Evolutionary conservation across 495 filamentous ascomycete genomes (phyloP).

Genomic region (Aspergillus ostianus): DNA sequence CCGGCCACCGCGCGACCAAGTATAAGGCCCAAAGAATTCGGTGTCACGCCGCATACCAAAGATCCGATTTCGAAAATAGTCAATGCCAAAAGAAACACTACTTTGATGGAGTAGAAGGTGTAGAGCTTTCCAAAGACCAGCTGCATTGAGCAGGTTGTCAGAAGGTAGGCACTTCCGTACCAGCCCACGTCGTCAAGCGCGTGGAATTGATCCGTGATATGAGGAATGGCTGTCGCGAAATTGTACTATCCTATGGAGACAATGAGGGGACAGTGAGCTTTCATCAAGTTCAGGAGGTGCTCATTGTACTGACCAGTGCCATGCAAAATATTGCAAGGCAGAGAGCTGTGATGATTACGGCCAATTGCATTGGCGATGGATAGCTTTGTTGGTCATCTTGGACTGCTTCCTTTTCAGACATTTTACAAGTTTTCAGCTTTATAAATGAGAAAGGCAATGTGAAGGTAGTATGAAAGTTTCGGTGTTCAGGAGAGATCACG

Average conservation of each 20-base stretch:
- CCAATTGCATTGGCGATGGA: background rate
- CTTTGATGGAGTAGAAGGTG: slow-evolving; percentile 74
- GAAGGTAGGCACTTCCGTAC: slow-evolving; percentile 70
- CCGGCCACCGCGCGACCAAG: slow-evolving; percentile 83
- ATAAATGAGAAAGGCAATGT: too few relatives aligned
- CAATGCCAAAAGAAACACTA: slow-evolving; percentile 68
- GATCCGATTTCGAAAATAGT: slow-evolving; percentile 80
- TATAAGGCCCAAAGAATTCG: slow-evolving; percentile 72
- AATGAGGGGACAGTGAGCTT: background rate
- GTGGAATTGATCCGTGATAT: slow-evolving; percentile 77
- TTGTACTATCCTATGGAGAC: slow-evolving; percentile 59
- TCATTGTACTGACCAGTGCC: background rate
- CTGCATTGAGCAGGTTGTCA: slow-evolving; percentile 71
- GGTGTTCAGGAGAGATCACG: too few relatives aligned
- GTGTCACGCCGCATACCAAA: slow-evolving; percentile 73
- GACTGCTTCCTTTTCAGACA: too few relatives aligned
- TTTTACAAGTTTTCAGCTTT: too few relatives aligned
- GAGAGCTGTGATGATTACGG: background rate
- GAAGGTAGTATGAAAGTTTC: too few relatives aligned
- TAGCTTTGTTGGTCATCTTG: background rate
- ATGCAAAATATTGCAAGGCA: background rate
- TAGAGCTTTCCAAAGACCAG: slow-evolving; percentile 77
- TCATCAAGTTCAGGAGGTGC: background rate
- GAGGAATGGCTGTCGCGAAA: slow-evolving; percentile 81
- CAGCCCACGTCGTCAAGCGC: slow-evolving; percentile 76